Base-by-base conservation (phyloP, 495 filamentous ascomycete genomes). In the Staphylotrichum tortipilum region DNA sequence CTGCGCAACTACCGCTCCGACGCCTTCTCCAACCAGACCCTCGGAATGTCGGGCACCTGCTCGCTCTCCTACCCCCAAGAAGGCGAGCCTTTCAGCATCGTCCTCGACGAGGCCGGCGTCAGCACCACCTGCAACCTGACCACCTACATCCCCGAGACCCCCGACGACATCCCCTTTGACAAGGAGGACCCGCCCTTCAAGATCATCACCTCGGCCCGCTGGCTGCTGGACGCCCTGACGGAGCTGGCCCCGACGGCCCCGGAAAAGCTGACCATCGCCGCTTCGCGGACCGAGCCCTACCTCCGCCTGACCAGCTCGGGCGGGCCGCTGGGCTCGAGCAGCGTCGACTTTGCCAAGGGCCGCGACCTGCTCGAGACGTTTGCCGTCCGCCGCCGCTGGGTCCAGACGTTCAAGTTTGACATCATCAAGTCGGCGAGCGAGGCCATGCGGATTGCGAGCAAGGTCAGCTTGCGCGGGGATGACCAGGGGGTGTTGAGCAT, bases 391-490 rank as follows among this genome's bases (percentile, higher is more conserved):
- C 64, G 70, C 44, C 62, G 69, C 44, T 70, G 77, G 74, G 54
- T 72, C 56, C 68, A 81, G 69, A 73, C 69, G 19, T 98, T 91
- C 69, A 85, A 86, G 41, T 96, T 95, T 66, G 73, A 78, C 3
- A 74, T 91, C n/a, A 70, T 98, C 53, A 87, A 85, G 59, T 81
- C 84, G 36, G 89, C 91, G 2, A 76, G 75, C 29, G 80, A 88
- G 31, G 92, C 92, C 3, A 96, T 98, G 94, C 81, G 80, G 26
- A 78, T 88, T 37, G 89, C 92, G 19, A 87, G 76, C 47, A 98
- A 96, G 65, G 91, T 96, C 21, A 95, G 89, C 61, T 79, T 98
- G 50, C 74, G 92, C 6, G 81, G 86, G 6, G 92, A 98, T 70
- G 72, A 76, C 10, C 84, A 89, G 64, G 92, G 92, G 0, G 90